Base-by-base conservation (phyloP, 2,329 filamentous ascomycete species). In the Pestalotiopsis sp. region DNA sequence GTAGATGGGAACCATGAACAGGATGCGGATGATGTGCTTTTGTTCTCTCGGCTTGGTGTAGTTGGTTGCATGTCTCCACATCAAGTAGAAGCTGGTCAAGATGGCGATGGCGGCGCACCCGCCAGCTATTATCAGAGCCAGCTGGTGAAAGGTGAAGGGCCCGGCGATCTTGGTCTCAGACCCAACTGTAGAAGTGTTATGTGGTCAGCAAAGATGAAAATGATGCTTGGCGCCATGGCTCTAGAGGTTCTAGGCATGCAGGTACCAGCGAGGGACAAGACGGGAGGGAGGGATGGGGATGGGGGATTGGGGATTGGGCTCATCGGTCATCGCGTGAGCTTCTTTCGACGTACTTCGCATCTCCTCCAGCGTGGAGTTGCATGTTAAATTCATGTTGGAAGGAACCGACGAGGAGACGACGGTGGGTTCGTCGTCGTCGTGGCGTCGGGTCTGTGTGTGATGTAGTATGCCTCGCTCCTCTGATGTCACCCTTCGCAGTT, bases 1-100 rank as follows among this genome's bases (percentile, higher is more conserved):
- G 79, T 97, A 97, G 70, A 97, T 85, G 52, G 94, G 94, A 64
- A 97, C 88, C 93, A 97, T 95, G 78, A 95, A 91, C 31, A 97
- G 86, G 73, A 97, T 95, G 63, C 94, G 92, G 74, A 97, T 95
- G 75, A 96, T 94, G 77, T 90, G 87, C 78, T 83, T 85, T 75
- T 90, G 88, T 77, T 90, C 87, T 67, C 81, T 78, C 6, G 88
- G 88, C 68, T 88, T 87, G 31, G 88, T 90, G 75, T 90, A 90
- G 78, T 90, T 84, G 20, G 82, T 72, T 38, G 88, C 87, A 81
- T 91, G 88, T 81, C 85, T 85, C 77, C 80, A 87, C 70, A 90
- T 86, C 49, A 90, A 81, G 72, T 84, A 88, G 63, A 89, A 77
- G 68, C 87, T 89, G 56, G 86, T 76, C 59, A 83, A 66, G n/a